Conservation (phyloP, 306 rosid species). For the Spatholobus suberectus region DNA sequence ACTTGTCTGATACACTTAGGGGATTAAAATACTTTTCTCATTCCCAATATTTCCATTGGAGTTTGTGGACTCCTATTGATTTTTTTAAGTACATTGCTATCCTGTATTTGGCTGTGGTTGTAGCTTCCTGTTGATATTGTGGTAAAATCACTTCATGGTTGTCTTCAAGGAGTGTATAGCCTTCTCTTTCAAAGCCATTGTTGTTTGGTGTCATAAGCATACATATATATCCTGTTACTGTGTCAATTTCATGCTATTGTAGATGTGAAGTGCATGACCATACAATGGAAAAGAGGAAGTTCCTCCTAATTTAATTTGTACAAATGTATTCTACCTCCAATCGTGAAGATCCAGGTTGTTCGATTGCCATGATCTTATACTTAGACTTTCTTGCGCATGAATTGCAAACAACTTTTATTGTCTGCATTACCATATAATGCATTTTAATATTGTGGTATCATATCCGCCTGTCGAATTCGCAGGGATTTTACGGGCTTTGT, state of each 20-base stretch:
- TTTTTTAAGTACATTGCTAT: neutral
- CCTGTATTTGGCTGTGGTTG: neutral
- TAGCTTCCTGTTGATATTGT: neutral
- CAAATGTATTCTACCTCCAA: neutral
- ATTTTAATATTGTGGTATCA: no score
- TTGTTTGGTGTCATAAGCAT: neutral
- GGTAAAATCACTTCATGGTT: no score
- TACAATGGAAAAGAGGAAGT: neutral
- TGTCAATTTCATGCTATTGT: neutral
- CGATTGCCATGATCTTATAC: no score
- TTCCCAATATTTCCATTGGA: neutral
- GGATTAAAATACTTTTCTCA: neutral
- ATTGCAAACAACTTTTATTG: neutral
- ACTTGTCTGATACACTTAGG: no score
- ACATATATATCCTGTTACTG: neutral
- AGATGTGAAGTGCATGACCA: neutral
- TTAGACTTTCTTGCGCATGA: neutral
- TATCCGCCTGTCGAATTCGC: no score
- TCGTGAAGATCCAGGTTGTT: no score
- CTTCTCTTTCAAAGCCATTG: neutral
- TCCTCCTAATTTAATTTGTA: neutral
- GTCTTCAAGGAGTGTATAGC: neutral
- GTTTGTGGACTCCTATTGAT: neutral
- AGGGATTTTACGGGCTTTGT: no score
- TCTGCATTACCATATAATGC: no score